Evolutionary conservation across 805 yeast species (phyloP).

Genomic region (Cyberlindnera euphorbiiphila): DNA sequence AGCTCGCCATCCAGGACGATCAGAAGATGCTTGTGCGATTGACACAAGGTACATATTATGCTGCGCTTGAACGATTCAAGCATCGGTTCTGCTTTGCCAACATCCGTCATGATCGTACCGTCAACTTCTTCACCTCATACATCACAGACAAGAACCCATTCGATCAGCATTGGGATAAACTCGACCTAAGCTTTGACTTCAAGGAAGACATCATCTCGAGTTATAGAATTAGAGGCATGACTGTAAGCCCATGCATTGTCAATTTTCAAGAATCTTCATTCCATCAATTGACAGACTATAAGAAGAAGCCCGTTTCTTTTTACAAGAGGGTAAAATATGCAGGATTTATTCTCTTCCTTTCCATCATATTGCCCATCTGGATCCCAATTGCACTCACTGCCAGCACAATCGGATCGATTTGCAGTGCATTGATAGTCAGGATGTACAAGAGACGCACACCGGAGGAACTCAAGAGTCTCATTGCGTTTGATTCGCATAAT

Average conservation of each 20-base stretch:
- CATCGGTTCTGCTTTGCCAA: constrained; percentile 65
- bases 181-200: constrained; percentile 41
- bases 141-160: constrained; percentile 75
- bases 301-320: constrained; percentile 13
- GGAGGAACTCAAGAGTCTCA: constrained; percentile 13
- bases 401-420: constrained; percentile 32
- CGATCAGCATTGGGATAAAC: constrained; percentile 45
- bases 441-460: constrained; percentile 22
- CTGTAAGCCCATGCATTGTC: constrained; percentile 47
- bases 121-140: constrained; percentile 80
- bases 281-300: constrained; percentile 5
- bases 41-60: constrained; percentile 38
- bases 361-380: constrained; percentile 43
- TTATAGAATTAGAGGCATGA: constrained; percentile 34
- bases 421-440: constrained; percentile 39
- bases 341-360: constrained; percentile 23
- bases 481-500: neutral
- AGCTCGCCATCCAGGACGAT: constrained; percentile 55
- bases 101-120: constrained; percentile 78
- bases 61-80: constrained; percentile 56
- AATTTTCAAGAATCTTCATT: constrained; percentile 39
- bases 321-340: constrained; percentile 23
- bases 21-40: constrained; percentile 42
- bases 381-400: constrained; percentile 41
- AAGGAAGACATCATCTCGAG: constrained; percentile 35